Conservation (phyloP, 2,329 filamentous ascomycete species). For the Aspergillus pseudoterreus region DNA sequence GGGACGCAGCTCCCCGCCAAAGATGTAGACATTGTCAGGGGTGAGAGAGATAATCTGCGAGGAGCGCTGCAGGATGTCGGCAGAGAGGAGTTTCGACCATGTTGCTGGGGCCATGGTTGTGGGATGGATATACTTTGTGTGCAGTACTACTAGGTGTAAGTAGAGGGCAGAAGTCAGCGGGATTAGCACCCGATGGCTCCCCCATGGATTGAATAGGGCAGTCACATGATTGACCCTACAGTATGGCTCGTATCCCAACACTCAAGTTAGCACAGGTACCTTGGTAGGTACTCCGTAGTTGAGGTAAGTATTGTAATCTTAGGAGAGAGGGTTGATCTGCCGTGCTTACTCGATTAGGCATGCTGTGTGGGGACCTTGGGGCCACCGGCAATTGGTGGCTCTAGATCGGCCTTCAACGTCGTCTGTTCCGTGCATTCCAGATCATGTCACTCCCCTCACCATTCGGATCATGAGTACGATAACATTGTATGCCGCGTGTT, state of each 20-base stretch:
- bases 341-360: no score
- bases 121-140: background rate
- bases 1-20: constrained; percentile 69
- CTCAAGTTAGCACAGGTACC: no score
- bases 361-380: background rate
- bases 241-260: no score
- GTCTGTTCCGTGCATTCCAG: no score
- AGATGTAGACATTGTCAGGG: constrained; percentile 58
- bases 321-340: no score
- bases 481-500: no score
- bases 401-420: background rate
- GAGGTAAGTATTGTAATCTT: no score
- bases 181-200: background rate
- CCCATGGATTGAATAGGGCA: no score
- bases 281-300: no score
- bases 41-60: background rate
- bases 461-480: no score
- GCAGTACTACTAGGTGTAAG: background rate
- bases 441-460: no score
- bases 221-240: no score
- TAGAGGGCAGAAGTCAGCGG: background rate
- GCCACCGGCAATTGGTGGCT: background rate
- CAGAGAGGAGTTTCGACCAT: background rate
- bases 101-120: background rate
- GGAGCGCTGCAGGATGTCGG: background rate